Percentiles rank a stretch among this genome's conserved stretches.
These are phyloP conservation scores for Ogataea degrootiae DNA, from an alignment of 805 yeast genomes.

Conservation along the genomic window DNA sequence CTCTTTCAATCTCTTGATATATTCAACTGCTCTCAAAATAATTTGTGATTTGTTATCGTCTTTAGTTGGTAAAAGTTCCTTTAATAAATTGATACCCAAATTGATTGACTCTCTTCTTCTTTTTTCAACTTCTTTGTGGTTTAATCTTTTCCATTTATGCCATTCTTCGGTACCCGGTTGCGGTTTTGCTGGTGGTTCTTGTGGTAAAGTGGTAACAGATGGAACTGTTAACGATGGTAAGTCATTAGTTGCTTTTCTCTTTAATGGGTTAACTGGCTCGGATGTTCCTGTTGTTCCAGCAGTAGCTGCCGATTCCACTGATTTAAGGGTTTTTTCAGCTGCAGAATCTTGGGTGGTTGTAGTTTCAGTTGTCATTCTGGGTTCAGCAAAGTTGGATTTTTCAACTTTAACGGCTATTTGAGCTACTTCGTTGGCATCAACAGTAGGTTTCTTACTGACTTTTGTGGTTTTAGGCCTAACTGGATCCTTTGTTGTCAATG, in stretches of 20 bases:
- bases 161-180: conserved; percentile 76
- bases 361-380: too few species aligned
- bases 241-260: background rate
- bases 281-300: too few species aligned
- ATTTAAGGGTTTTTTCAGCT: too few species aligned
- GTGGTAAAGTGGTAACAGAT: conserved; percentile 15
- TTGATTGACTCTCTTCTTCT: conserved; percentile 87
- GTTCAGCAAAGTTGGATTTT: too few species aligned
- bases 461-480: too few species aligned
- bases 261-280: background rate
- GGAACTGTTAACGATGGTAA: conserved; percentile 22
- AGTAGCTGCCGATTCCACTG: too few species aligned
- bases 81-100: conserved; percentile 76
- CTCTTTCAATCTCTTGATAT: conserved; percentile 83
- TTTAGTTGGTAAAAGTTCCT: conserved; percentile 71
- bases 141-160: conserved; percentile 78
- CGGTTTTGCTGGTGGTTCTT: conserved; percentile 39
- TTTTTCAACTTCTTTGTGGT: conserved; percentile 94
- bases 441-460: too few species aligned
- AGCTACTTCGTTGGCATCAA: too few species aligned
- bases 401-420: too few species aligned
- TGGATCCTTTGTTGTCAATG: too few species aligned
- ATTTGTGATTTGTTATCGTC: conserved; percentile 91
- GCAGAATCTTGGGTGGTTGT: too few species aligned
- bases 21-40: conserved; percentile 82